Conservation (phyloP, 2,329 filamentous ascomycete genomes). For the Exophiala dermatitidis region DNA sequence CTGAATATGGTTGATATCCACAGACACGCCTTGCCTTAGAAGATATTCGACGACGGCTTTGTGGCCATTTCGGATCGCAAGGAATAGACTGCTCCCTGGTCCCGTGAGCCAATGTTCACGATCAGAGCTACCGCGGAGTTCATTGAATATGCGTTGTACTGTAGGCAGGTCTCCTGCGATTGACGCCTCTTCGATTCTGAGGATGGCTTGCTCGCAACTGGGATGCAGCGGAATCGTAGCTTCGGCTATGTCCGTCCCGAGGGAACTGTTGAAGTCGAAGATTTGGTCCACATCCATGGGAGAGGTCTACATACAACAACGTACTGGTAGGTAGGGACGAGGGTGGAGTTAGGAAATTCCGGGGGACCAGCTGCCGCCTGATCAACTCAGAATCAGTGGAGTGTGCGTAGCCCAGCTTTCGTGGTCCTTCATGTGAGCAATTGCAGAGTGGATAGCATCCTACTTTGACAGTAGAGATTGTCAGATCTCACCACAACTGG, state of each 20-base stretch:
- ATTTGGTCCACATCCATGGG: slow-evolving; percentile 2
- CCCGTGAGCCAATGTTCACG: slow-evolving; percentile 2
- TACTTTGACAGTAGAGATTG: too few species aligned
- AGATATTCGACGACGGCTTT: not conserved
- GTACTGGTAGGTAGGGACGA: not conserved
- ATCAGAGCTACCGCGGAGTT: not conserved
- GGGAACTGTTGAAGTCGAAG: slow-evolving; percentile 1
- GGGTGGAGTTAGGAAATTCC: not conserved
- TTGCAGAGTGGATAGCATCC: too few species aligned
- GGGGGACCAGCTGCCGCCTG: not conserved
- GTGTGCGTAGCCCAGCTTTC: not conserved
- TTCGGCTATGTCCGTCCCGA: not conserved
- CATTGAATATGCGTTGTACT: not conserved
- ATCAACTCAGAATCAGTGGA: not conserved
- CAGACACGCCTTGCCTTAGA: not conserved
- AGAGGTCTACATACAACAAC: not conserved
- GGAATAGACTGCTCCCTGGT: not conserved
- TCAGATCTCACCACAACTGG: too few species aligned
- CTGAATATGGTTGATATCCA: not conserved
- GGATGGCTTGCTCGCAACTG: slow-evolving; percentile 2
- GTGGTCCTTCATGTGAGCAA: not conserved
- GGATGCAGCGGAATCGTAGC: not conserved
- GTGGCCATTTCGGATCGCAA: not conserved
- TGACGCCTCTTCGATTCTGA: not conserved
- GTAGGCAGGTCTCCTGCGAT: not conserved